Percentiles rank a stretch among this genome's conserved stretches.
These are phyloP conservation scores for Dioscorea dumetorum DNA, from an alignment of 106 monocot species.

Conservation along the genomic window DNA sequence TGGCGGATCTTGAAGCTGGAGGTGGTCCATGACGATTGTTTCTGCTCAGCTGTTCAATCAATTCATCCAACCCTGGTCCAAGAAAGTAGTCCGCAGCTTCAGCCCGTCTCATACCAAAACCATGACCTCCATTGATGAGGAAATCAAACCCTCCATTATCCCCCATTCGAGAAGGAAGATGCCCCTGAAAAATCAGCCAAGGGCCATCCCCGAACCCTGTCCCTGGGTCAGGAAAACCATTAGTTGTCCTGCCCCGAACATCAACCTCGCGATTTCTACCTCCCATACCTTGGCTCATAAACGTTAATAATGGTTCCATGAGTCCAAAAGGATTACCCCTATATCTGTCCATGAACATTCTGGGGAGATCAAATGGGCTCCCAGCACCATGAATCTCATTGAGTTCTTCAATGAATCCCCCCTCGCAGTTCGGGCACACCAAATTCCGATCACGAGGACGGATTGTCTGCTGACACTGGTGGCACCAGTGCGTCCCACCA, in stretches of 20 bases:
- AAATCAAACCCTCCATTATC: slow-evolving; percentile 43
- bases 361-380: slow-evolving; percentile 33
- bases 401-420: slow-evolving; percentile 66
- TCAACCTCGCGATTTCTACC: slow-evolving; percentile 20
- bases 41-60: slow-evolving; percentile 48
- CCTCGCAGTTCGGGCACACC: slow-evolving; percentile 58
- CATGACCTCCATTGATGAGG: slow-evolving; percentile 29
- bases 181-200: slow-evolving; percentile 57
- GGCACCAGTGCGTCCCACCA: slow-evolving; percentile 62
- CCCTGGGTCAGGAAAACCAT: slow-evolving; percentile 20
- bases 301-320: slow-evolving; percentile 33
- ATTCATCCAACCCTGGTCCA: slow-evolving; percentile 51
- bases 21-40: slow-evolving; percentile 49
- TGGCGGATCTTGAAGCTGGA: slow-evolving; percentile 58
- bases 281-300: slow-evolving; percentile 40
- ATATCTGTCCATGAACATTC: slow-evolving; percentile 14
- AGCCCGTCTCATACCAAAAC: slow-evolving; percentile 21
- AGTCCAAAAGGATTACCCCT: slow-evolving; percentile 22
- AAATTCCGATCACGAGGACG: slow-evolving; percentile 30
- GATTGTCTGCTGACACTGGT: slow-evolving; percentile 47
- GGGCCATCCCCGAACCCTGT: slow-evolving; percentile 37
- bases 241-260: slow-evolving; percentile 12
- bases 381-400: slow-evolving; percentile 20
- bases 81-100: slow-evolving; percentile 55
- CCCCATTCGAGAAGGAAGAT: slow-evolving; percentile 25